A percentile compares a stretch with the other conserved stretches of the same genome.
phyloP scores from a whole-genome alignment of 495 filamentous ascomycete species.

The Tuber melanosporum region DNA sequence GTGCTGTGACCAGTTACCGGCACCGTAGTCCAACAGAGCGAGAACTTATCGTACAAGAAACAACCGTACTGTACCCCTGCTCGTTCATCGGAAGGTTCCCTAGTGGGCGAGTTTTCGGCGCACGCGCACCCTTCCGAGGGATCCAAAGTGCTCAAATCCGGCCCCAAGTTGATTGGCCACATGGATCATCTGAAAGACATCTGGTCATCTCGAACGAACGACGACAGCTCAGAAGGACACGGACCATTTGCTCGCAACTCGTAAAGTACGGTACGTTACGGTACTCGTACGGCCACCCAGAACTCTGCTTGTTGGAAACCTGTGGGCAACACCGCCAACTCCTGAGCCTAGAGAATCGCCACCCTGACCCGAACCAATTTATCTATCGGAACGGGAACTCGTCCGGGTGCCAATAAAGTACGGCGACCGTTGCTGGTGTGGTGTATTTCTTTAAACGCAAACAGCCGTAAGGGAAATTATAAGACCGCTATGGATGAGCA shows the following conservation, averaged over 20 bases:
- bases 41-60: no score
- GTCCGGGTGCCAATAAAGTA: neutral
- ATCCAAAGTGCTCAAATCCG: neutral
- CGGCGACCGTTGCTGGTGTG: neutral
- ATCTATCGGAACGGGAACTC: neutral
- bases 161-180: neutral
- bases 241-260: neutral
- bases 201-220: neutral
- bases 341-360: neutral
- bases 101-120: neutral
- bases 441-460: neutral
- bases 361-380: neutral
- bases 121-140: neutral
- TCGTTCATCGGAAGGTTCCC: neutral
- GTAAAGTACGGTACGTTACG: neutral
- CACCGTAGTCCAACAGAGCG: no score
- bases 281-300: neutral
- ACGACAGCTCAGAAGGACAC: conserved; percentile 2
- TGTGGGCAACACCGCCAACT: neutral
- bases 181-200: neutral
- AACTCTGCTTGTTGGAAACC: no score
- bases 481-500: neutral
- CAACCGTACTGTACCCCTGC: no score
- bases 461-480: neutral
- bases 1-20: no score